Conservation (phyloP, 345 rosid genomes). For the Syzygium grande region DNA sequence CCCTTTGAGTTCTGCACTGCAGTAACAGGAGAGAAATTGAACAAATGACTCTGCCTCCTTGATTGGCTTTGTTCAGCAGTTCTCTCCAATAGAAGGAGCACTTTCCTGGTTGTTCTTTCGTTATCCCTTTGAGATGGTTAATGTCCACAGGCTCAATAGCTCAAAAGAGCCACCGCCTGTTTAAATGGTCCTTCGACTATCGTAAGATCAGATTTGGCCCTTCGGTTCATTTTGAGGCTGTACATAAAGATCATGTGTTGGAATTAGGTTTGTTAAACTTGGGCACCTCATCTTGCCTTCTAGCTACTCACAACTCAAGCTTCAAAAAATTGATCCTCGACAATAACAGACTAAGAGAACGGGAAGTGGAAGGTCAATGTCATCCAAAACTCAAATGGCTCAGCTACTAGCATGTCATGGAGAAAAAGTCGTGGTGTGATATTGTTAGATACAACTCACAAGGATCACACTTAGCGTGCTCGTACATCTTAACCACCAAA, state of each 20-base stretch:
- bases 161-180: background rate
- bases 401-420: background rate
- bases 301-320: background rate
- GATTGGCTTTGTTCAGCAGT: background rate
- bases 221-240: background rate
- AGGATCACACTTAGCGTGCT: background rate
- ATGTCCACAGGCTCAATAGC: background rate
- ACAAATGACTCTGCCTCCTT: background rate
- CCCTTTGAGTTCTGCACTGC: background rate
- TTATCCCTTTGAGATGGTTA: background rate
- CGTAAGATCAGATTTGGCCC: background rate
- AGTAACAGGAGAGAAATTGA: background rate
- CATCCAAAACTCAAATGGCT: background rate
- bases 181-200: background rate
- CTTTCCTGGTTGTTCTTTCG: background rate
- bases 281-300: background rate
- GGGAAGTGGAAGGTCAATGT: background rate
- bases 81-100: background rate
- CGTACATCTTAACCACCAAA: background rate
- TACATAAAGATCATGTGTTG: background rate
- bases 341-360: background rate
- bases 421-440: background rate
- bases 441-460: background rate
- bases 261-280: background rate
- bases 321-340: background rate